Evolutionary conservation across 2,329 filamentous ascomycete species (phyloP).

Genomic region (Lasiodiplodia citricola): DNA sequence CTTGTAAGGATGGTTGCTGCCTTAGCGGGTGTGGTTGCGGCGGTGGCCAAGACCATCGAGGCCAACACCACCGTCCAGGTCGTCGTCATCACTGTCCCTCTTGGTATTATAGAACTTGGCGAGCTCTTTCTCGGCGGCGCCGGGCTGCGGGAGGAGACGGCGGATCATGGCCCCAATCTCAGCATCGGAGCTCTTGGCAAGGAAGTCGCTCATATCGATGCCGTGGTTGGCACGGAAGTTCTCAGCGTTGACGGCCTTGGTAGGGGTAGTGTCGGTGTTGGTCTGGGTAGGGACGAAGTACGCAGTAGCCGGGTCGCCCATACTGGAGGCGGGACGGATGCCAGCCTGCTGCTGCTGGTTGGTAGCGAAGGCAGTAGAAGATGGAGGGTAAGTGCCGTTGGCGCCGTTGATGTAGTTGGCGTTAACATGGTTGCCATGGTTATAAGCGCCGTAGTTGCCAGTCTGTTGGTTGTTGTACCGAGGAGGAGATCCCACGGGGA

Average conservation of each 20-base stretch:
- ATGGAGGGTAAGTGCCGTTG: background rate
- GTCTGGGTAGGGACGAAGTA: background rate
- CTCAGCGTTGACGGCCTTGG: background rate
- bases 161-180: background rate
- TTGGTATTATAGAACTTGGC: background rate
- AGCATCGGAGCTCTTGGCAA: background rate
- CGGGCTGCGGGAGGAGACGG: background rate
- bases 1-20: background rate
- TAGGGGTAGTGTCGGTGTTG: background rate
- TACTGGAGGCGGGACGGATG: background rate
- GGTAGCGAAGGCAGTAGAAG: background rate
- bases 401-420: background rate
- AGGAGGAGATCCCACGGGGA: background rate
- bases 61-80: background rate
- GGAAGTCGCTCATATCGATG: background rate
- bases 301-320: constrained; percentile 4
- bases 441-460: background rate
- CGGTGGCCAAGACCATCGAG: background rate
- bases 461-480: background rate
- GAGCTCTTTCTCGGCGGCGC: background rate
- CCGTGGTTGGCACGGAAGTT: background rate
- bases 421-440: background rate
- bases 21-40: background rate
- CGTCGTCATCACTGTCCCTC: background rate
- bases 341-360: background rate